Base-by-base conservation (phyloP, 352 stramenopile species). In the Peronospora destructor region DNA sequence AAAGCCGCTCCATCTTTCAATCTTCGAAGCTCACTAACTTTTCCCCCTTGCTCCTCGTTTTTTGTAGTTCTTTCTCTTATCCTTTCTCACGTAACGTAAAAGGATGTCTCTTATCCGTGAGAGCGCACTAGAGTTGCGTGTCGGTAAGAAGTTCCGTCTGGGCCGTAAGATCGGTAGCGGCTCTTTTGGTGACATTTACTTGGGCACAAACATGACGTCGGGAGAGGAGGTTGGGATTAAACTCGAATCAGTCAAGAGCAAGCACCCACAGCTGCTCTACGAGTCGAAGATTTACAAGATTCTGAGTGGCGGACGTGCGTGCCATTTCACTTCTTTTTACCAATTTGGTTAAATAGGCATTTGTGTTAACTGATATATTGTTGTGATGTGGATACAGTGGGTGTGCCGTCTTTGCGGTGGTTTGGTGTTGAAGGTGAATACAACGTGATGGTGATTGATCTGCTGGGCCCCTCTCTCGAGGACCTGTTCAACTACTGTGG, bases 261-360 rank as follows among this genome's bases (percentile, higher is more conserved):
- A 95, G 61, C 98, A 98, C 71, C 97, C 96, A 3, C 97, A 99
- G 85, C 77, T 99, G 14, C 68, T 99, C 6, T 99, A 99, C 66
- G 97, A 99, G 69, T 98, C 91, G 53, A 99, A 99, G 84, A 98
- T 99, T 69, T 99, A 99, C 86, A 88, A 97, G 46, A 98, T 99
- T 58, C 79, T 99, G n/a, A 94, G 98, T 65, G 97, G 97, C 44
- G 97, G 96, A 78, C 70, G 94, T 98, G 85, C 88, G 90, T 96
- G 2, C 47, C 41, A 19, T 23, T 28, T 45, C 7, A 16, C n/a
- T n/a, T 9, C 12, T 21, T 19, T 38, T 21, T 40, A 16, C 11
- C 13, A 7, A 13, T 33, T 2, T 3, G 7, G 28, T 33, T 21
- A 21, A 1, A 21, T 21, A 1, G 19, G 19, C 5, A 30, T 10